phyloP scores from a whole-genome alignment of 2,329 filamentous ascomycete species.

The Orbilia ellipsospora region DNA sequence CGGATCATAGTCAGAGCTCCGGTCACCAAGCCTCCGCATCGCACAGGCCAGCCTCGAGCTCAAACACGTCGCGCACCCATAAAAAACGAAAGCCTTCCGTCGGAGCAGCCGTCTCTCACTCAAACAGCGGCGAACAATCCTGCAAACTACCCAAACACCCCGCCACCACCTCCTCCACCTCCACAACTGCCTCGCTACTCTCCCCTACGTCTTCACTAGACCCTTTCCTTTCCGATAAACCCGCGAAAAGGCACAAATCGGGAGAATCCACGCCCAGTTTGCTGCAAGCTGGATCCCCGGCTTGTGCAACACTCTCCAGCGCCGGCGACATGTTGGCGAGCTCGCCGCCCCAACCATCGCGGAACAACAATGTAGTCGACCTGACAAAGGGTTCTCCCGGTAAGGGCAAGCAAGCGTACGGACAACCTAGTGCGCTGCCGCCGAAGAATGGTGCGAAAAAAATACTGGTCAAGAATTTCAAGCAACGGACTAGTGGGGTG shows the following conservation, averaged over 20 bases:
- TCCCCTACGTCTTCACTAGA: constrained; percentile 10
- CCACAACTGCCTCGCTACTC: constrained; percentile 10
- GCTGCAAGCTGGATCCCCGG: constrained; percentile 19
- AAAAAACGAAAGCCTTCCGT: constrained; percentile 52
- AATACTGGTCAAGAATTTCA: constrained; percentile 93
- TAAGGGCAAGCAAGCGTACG: constrained; percentile 30
- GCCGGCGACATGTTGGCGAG: constrained; percentile 45
- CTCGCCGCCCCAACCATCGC: constrained; percentile 45
- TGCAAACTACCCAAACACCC: constrained; percentile 23
- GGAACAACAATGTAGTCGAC: constrained; percentile 34
- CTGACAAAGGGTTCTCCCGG: constrained; percentile 26
- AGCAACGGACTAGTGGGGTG: constrained; percentile 72
- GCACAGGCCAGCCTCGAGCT: constrained; percentile 34
- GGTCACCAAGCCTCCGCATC: constrained; percentile 48
- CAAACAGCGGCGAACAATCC: constrained; percentile 28
- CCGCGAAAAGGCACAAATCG: constrained; percentile 49
- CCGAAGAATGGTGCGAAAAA: constrained; percentile 70
- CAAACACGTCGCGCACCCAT: constrained; percentile 22
- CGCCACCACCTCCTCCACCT: background rate
- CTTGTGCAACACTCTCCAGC: constrained; percentile 12
- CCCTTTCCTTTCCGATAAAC: constrained; percentile 25
- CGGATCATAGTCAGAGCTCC: constrained; percentile 38
- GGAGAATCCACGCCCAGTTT: constrained; percentile 40
- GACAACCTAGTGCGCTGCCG: constrained; percentile 39
- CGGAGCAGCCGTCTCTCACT: constrained; percentile 16